A percentile compares a stretch with the other conserved stretches of the same genome.
phyloP scores from a whole-genome alignment of 768 basidiomycete species.

The Leccinum uliginosum region DNA sequence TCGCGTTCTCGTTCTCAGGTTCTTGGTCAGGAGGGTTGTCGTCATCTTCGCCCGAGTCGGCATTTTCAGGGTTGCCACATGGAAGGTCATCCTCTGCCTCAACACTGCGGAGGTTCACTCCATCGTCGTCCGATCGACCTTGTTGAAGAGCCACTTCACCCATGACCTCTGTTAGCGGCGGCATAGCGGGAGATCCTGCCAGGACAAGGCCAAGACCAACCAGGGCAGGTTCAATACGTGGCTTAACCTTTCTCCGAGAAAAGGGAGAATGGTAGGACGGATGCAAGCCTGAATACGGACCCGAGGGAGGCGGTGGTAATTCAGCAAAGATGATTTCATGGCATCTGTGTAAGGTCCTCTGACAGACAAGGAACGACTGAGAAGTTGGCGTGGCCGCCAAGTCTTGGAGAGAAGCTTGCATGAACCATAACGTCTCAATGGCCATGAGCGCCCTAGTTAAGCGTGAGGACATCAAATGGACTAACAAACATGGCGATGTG shows the following conservation, averaged over 20 bases:
- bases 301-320: conserved; percentile 57
- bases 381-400: conserved; percentile 52
- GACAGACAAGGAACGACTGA: conserved; percentile 84
- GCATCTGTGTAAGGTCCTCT: conserved; percentile 84
- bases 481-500: conserved; percentile 94
- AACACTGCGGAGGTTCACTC: conserved; percentile 44
- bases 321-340: conserved; percentile 97
- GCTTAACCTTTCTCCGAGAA: conserved; percentile 61
- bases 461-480: conserved; percentile 25
- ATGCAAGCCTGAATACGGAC: conserved; percentile 64
- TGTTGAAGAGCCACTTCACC: conserved; percentile 88
- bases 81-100: conserved; percentile 42
- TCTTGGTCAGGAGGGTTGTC: conserved; percentile 46
- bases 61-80: conserved; percentile 18
- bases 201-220: conserved; percentile 82
- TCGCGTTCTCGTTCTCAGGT: conserved; percentile 22
- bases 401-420: conserved; percentile 93
- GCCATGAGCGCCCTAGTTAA: conserved; percentile 10
- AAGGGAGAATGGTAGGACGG: conserved; percentile 47
- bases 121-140: conserved; percentile 70
- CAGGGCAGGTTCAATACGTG: conserved; percentile 67
- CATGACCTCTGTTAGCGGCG: conserved; percentile 62
- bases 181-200: conserved; percentile 75
- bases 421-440: conserved; percentile 90
- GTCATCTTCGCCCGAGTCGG: conserved; percentile 33